Percentiles rank a stretch among this genome's conserved stretches.
These are phyloP conservation scores for Pseudogymnoascus sp. DNA, from an alignment of 2,329 filamentous ascomycete genomes.

Conservation along the genomic window DNA sequence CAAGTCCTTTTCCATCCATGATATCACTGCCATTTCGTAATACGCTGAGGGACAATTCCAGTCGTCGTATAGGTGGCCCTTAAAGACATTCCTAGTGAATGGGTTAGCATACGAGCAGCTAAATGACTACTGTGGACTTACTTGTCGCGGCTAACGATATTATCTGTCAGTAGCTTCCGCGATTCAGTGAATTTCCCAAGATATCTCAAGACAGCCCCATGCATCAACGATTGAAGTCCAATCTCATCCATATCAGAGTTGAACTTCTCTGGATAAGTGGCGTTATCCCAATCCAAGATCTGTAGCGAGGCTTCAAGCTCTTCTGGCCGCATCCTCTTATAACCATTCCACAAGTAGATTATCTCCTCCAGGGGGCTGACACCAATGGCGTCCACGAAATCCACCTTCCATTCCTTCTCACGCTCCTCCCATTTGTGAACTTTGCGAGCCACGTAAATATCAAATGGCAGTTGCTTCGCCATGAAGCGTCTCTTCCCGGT, in stretches of 20 bases:
- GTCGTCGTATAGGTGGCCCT: conserved; percentile 55
- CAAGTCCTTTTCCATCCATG: conserved; percentile 58
- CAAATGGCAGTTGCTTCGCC: conserved; percentile 81
- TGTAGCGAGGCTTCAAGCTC: conserved; percentile 56
- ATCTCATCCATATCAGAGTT: conserved; percentile 48
- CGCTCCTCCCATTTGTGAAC: conserved; percentile 80
- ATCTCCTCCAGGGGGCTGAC: conserved; percentile 80
- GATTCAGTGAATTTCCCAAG: conserved; percentile 57
- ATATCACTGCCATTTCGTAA: conserved; percentile 77
- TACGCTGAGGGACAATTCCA: conserved; percentile 66
- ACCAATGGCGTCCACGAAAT: conserved; percentile 72
- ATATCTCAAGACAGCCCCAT: conserved; percentile 56
- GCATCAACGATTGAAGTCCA: conserved; percentile 58
- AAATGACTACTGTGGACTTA: conserved; percentile 25
- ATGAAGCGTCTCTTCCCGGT: conserved; percentile 85
- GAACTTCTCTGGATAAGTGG: conserved; percentile 38
- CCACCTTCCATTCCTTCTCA: conserved; percentile 55
- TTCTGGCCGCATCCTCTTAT: conserved; percentile 63
- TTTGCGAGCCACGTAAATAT: conserved; percentile 76
- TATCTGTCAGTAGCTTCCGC: conserved; percentile 48
- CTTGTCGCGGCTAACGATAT: conserved; percentile 59
- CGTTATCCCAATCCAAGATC: conserved; percentile 57
- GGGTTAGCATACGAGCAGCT: background rate
- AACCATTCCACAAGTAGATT: conserved; percentile 88
- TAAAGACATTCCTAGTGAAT: conserved; percentile 33